These are phyloP conservation scores for Candida gigantensis DNA, from an alignment of 1,139 yeast species.

Conservation along the genomic window DNA sequence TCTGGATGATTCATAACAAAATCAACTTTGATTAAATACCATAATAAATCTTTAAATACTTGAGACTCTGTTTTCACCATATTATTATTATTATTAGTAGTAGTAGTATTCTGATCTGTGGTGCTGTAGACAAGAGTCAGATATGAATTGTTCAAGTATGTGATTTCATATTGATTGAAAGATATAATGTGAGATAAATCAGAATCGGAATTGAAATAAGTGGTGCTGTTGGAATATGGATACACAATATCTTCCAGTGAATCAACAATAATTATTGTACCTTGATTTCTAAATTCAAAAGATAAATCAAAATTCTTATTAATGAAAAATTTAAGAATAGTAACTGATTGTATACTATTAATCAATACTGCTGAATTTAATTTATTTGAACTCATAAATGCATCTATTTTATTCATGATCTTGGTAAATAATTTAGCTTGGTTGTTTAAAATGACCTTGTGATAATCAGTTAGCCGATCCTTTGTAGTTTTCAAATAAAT, in stretches of 20 bases:
- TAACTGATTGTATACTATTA: conserved; percentile 32
- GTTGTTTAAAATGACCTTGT: conserved; percentile 26
- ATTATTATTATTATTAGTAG: conserved; percentile 1
- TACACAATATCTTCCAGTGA: conserved; percentile 4
- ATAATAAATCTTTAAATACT: conserved; percentile 31
- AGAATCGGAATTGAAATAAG: conserved; percentile 1
- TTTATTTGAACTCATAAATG: conserved; percentile 13
- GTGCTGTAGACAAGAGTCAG: conserved; percentile 26
- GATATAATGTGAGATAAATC: conserved; percentile 16
- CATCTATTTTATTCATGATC: conserved; percentile 22
- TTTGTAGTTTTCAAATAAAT: conserved; percentile 16
- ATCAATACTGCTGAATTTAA: conserved; percentile 22
- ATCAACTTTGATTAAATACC: conserved; percentile 35
- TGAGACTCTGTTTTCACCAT: conserved; percentile 24
- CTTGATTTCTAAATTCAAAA: conserved; percentile 4
- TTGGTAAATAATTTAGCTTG: conserved; percentile 37
- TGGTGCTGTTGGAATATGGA: neutral
- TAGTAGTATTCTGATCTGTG: too few relatives aligned
- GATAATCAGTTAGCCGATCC: conserved; percentile 14
- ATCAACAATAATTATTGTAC: neutral
- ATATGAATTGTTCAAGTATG: conserved; percentile 27
- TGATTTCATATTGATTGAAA: conserved; percentile 28
- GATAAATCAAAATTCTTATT: conserved; percentile 18
- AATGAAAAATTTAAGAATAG: conserved; percentile 33
- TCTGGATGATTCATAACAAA: conserved; percentile 23